These are phyloP conservation scores for Ceratocystis colombiana DNA, from an alignment of 2,329 filamentous ascomycete genomes.

Conservation along the genomic window DNA sequence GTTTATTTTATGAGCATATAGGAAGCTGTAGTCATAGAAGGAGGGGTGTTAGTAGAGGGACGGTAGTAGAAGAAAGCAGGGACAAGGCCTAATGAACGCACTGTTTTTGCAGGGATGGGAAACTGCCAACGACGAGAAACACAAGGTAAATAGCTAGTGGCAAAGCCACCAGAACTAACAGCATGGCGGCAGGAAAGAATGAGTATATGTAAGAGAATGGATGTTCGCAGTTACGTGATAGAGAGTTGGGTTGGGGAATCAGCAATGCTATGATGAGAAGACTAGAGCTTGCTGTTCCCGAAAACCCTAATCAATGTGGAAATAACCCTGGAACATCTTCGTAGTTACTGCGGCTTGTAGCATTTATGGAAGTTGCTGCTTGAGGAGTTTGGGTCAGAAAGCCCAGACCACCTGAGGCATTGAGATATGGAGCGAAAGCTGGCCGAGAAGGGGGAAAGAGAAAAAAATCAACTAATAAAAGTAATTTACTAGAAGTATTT, in stretches of 20 bases:
- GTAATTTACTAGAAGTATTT: neutral
- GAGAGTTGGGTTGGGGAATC: neutral
- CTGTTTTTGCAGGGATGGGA: conserved; percentile 69
- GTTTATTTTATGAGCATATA: conserved; percentile 77
- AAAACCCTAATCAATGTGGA: no score
- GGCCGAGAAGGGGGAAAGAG: neutral
- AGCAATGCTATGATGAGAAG: neutral
- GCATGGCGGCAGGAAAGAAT: neutral
- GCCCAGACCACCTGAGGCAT: neutral
- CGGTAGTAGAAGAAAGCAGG: no score
- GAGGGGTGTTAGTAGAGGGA: conserved; percentile 7
- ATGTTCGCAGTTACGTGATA: neutral
- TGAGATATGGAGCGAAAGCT: neutral
- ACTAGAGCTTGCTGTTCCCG: no score
- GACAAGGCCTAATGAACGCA: conserved; percentile 37
- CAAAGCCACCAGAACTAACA: conserved; percentile 11
- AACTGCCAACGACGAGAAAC: conserved; percentile 55
- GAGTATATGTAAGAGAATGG: neutral
- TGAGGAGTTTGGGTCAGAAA: neutral
- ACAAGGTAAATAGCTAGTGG: conserved; percentile 49
- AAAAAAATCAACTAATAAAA: neutral
- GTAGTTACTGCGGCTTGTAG: neutral
- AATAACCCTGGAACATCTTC: no score
- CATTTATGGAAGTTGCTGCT: neutral
- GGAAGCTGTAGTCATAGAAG: conserved; percentile 52